Base-by-base conservation (phyloP, 192 early-diverging fungal species). In the Rhizophagus sp. region DNA sequence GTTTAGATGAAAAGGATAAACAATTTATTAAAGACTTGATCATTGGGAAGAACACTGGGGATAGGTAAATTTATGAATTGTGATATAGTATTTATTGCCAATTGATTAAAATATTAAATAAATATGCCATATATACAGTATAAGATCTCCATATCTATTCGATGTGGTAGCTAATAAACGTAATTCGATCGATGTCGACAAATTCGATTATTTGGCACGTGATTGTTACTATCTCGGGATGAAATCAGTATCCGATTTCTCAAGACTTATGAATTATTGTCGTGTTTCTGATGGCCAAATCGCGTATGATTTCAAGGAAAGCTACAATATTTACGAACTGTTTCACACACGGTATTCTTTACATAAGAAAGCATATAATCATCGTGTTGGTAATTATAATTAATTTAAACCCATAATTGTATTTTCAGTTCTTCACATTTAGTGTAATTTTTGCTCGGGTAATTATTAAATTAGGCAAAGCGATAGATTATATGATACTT, bases 121-220 rank as follows among this genome's bases (percentile, higher is more conserved):
- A 5, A 30, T 30, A 30, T 30, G 30, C 30, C 5, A n/a, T 0
- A 49, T 78, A 12, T 27, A n/a, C n/a, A n/a, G n/a, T n/a, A 15
- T 47, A 61, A 64, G 17, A 17, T 83, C 88, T 68, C 86, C 79
- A 64, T 99, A 95, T 79, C 78, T 99, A 66, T 99, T 96, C 89
- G 96, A 99, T 82, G 97, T 99, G 81, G 97, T 99, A 0, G 93
- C 96, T 62, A 99, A 99, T 89, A 93, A 97, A 83, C 88, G 93
- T 52, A 99, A 97, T 82, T 92, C 91, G 25, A 86, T 99, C 22
- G 97, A 99, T 81, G 97, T 98, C 4, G 97, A 99, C 84, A 97
- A 97, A 84, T 96, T 97, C 73, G 91, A 92, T 82, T 94, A 93
- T 76, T 83, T 94, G 27, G 88, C 92, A 82, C 84, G 93, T 19